phyloP scores from a whole-genome alignment of 163 green algal genomes.

The Prototheca wickerhamii region DNA sequence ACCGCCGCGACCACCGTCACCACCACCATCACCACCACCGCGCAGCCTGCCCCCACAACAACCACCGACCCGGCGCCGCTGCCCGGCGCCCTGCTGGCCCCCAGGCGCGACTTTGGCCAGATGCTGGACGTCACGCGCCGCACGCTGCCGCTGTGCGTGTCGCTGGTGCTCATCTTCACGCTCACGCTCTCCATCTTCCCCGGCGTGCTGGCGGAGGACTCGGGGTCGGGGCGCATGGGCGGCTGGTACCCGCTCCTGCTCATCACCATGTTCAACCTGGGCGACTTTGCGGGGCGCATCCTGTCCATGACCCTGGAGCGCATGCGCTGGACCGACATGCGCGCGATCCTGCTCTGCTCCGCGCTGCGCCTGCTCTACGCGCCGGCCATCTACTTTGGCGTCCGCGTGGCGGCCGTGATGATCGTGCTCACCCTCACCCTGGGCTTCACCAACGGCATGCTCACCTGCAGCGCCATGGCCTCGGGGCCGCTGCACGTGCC shows the following conservation, averaged over 20 bases:
- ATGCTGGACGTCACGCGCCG: no score
- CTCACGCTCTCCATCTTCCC: constrained; percentile 85
- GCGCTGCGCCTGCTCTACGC: constrained; percentile 28
- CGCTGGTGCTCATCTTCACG: no score
- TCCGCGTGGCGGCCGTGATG: not conserved
- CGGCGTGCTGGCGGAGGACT: constrained; percentile 70
- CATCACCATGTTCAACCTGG: constrained; percentile 67
- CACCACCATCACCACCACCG: no score
- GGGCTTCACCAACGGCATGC: constrained; percentile 28
- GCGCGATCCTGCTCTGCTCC: not conserved
- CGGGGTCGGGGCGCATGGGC: constrained; percentile 41
- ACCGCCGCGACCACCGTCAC: no score
- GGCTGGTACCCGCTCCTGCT: constrained; percentile 76
- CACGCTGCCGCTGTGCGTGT: no score
- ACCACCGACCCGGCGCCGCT: no score
- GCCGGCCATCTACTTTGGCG: constrained; percentile 32
- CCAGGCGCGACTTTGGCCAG: no score
- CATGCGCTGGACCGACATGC: not conserved
- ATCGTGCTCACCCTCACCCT: constrained; percentile 14
- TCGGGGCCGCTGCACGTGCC: constrained; percentile 7
- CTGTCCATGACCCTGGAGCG: not conserved
- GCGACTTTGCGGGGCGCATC: constrained; percentile 49
- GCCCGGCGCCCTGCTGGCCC: no score
- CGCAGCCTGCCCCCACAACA: no score
- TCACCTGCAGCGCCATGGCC: constrained; percentile 20